Evolutionary conservation across 352 stramenopile species (phyloP).

Genomic region (Blastocystis sp.): DNA sequence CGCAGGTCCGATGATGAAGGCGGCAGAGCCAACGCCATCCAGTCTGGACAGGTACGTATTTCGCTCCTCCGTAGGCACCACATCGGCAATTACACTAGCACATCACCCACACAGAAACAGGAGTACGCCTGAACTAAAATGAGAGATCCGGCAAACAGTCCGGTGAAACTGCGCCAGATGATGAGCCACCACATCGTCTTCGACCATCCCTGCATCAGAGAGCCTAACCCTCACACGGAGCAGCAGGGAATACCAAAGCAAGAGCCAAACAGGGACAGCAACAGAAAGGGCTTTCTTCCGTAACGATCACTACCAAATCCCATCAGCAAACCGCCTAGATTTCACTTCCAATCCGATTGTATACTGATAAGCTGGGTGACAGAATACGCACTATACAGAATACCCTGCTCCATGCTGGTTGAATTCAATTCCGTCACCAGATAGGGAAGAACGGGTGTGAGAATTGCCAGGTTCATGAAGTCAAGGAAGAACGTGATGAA

Average conservation of each 20-base stretch:
- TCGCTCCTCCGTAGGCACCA: neutral
- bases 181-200: slow-evolving; percentile 36
- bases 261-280: neutral
- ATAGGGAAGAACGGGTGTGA: neutral
- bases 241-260: neutral
- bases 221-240: neutral
- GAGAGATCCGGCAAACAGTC: slow-evolving; percentile 54
- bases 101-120: neutral
- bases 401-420: neutral
- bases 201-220: slow-evolving; percentile 56
- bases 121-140: slow-evolving; percentile 37
- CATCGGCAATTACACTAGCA: neutral
- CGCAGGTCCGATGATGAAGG: slow-evolving; percentile 20
- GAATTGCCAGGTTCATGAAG: neutral
- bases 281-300: slow-evolving; percentile 1
- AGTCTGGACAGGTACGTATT: neutral
- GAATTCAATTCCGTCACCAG: neutral
- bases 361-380: slow-evolving; percentile 11
- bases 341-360: neutral
- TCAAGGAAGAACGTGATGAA: slow-evolving; percentile 7
- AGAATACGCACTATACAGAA: neutral
- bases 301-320: slow-evolving; percentile 14
- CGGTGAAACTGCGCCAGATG: slow-evolving; percentile 52
- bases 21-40: neutral
- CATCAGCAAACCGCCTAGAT: neutral